Conservation (phyloP, 371 early-diverging fungal species). For the Smittium culicis region DNA sequence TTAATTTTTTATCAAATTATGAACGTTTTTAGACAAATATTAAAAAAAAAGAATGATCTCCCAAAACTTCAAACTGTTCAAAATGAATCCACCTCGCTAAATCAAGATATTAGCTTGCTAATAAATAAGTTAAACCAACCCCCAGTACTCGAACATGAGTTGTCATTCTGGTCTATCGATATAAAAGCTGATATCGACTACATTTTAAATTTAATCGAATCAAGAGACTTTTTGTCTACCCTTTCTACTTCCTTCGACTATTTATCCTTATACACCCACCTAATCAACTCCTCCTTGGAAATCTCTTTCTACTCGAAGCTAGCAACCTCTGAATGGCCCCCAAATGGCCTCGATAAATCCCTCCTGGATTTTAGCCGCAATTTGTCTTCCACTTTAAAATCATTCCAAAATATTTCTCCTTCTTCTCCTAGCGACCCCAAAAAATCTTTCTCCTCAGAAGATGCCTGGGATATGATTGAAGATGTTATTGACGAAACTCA, state of each 20-base stretch:
- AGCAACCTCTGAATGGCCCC: background rate
- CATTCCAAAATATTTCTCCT: background rate
- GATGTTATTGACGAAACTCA: background rate
- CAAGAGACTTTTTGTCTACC: background rate
- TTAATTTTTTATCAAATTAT: too few species aligned
- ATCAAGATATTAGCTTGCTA: background rate
- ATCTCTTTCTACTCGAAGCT: background rate
- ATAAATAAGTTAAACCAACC: background rate
- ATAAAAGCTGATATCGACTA: background rate
- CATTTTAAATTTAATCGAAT: background rate
- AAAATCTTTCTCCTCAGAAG: background rate
- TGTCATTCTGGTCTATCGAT: background rate
- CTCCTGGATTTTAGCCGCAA: background rate
- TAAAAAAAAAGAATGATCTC: background rate
- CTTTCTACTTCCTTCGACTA: background rate
- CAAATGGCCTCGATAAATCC: background rate
- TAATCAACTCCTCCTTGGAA: background rate
- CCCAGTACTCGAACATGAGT: background rate
- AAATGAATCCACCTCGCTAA: background rate
- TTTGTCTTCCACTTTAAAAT: background rate
- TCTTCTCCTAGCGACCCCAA: background rate
- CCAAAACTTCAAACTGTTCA: background rate
- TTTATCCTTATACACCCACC: background rate
- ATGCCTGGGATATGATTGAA: background rate
- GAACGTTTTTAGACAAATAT: background rate